Evolutionary conservation across 495 filamentous ascomycete genomes (phyloP).

Genomic region (Massariosphaeria phaeospora): DNA sequence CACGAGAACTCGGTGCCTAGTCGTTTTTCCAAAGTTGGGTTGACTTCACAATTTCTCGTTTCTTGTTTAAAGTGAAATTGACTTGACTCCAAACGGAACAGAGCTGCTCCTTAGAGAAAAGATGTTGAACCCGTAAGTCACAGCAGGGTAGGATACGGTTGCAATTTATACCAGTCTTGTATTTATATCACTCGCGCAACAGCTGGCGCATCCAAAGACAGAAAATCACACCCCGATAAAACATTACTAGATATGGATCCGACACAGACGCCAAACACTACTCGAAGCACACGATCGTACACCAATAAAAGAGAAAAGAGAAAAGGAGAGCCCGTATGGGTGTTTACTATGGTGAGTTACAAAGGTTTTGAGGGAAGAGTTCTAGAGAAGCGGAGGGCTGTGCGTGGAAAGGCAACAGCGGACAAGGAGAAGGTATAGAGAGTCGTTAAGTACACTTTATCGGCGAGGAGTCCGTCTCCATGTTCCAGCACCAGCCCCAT

Average conservation of each 20-base stretch:
- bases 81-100: too few relatives aligned
- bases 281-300: background rate
- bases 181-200: conserved; percentile 11
- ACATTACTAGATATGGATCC: conserved; percentile 20
- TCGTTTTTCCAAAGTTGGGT: too few relatives aligned
- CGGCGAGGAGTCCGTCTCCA: conserved; percentile 10
- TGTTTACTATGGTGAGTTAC: background rate
- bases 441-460: conserved; percentile 14
- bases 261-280: background rate
- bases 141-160: background rate
- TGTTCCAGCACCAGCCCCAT: conserved; percentile 23
- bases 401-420: background rate
- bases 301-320: conserved; percentile 1
- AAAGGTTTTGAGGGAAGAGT: background rate
- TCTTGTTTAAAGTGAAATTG: too few relatives aligned
- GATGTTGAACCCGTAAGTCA: too few relatives aligned
- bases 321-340: background rate
- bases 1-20: too few relatives aligned
- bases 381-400: background rate
- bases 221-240: background rate
- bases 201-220: background rate
- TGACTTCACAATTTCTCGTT: too few relatives aligned
- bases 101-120: too few relatives aligned
- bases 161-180: conserved; percentile 19
- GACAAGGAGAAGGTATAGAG: background rate